Base-by-base conservation (phyloP, 2,329 filamentous ascomycete genomes). In the Xylariaceae sp. region DNA sequence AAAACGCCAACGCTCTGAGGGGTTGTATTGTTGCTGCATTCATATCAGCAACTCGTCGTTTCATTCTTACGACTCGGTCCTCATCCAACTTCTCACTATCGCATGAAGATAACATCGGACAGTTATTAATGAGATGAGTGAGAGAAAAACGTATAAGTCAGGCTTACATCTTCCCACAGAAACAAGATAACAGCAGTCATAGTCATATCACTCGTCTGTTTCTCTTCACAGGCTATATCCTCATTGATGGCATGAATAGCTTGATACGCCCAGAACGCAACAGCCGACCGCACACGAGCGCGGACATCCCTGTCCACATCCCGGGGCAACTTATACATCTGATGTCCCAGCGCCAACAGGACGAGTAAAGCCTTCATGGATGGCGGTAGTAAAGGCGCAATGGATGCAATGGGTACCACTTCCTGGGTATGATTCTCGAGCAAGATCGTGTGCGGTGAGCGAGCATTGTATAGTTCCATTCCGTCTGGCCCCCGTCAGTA, bases 111-210 rank as follows among this genome's bases (percentile, higher is more conserved):
- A 17, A 10, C 30, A 49, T 13, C 6, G 30, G 17, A 11, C 2
- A 2, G 9, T 13, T 18, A 1, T 42, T 17, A 18, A 18, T 48
- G n/a, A 39, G 6, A 8, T 8, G 37, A 4, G 15, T 11, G 5
- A 17, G 9, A 35, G 7, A 4, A 61, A 37, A 18, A 55, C 5
- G n/a, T 15, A 51, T 9, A 23, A 18, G 39, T 11, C 10, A 1
- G 1, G 66, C 69, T 62, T 63, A 74, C 72, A 65, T 73, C 71
- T 6, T 63, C 55, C 34, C 68, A 60, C 51, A 73, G 48, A 7
- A 74, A 56, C 23, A 68, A 67, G 2, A 73, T 45, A 10, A 71
- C 70, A 18, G 67, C 67, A 13, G 67, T 62, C 48, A 74, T 64
- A 2, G 72, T 67, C 13, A 51, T 51, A 60, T 73, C 65, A 11